Percentiles rank a stretch among this genome's conserved stretches.
phyloP scores from a whole-genome alignment of 345 rosid species.

The Salix suchowensis region DNA sequence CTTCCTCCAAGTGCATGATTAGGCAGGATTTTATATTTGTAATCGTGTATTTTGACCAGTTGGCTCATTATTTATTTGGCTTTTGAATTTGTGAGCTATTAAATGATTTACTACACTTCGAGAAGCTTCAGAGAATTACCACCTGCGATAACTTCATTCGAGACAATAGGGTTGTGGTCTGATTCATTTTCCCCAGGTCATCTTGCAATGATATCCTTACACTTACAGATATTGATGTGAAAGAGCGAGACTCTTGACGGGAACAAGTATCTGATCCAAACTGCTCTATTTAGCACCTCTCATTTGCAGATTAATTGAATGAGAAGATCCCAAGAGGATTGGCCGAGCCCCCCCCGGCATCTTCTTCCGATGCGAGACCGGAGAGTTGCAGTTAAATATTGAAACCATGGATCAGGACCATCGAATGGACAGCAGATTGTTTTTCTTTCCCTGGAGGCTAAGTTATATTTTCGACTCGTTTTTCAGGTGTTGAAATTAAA shows the following conservation, averaged over 20 bases:
- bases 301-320: not conserved
- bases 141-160: not conserved
- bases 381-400: not conserved
- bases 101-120: not conserved
- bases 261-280: not conserved
- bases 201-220: not conserved
- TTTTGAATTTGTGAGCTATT: slow-evolving; percentile 1
- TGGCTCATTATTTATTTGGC: not conserved
- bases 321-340: not conserved
- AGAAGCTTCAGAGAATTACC: not conserved
- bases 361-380: not conserved
- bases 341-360: not conserved
- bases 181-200: not conserved
- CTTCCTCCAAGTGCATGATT: not conserved
- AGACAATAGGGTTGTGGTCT: not conserved
- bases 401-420: too few relatives aligned
- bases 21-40: too few relatives aligned
- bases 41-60: not conserved
- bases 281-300: not conserved
- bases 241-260: not conserved
- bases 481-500: too few relatives aligned
- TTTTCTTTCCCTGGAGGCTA: too few relatives aligned
- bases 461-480: too few relatives aligned
- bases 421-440: too few relatives aligned
- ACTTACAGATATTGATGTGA: not conserved